Conservation (phyloP, 768 basidiomycete genomes). For the Infundibulicybe gibba region DNA sequence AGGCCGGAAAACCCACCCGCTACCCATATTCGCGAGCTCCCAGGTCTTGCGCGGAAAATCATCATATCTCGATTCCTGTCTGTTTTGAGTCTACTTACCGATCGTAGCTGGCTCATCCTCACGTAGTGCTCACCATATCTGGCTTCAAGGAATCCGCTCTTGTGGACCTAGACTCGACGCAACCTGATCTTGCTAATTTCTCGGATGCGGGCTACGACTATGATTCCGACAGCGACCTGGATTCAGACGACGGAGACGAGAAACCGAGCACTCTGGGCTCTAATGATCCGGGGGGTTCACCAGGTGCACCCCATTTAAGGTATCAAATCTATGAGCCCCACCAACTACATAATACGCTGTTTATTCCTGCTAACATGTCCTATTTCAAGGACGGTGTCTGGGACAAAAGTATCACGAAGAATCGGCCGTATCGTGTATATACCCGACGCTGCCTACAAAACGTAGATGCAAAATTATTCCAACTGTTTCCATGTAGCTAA, state of each 20-base stretch:
- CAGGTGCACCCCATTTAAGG: too few species aligned
- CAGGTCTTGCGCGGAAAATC: slow-evolving; percentile 12
- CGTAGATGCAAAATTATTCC: too few species aligned
- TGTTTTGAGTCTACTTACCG: not conserved
- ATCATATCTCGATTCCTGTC: slow-evolving; percentile 10
- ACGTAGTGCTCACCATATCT: slow-evolving; percentile 8
- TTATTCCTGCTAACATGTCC: too few species aligned
- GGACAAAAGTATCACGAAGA: slow-evolving; percentile 11
- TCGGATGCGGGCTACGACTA: slow-evolving; percentile 11
- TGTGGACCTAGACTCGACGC: not conserved
- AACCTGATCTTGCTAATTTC: not conserved
- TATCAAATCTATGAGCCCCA: too few species aligned
- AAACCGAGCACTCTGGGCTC: not conserved
- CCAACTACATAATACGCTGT: too few species aligned
- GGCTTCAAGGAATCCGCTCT: slow-evolving; percentile 5
- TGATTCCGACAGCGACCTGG: slow-evolving; percentile 17
- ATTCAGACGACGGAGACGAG: slow-evolving; percentile 1
- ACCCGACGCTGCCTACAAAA: not conserved
- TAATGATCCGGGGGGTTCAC: too few species aligned
- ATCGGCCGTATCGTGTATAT: slow-evolving; percentile 11
- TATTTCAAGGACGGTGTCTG: slow-evolving; percentile 1
- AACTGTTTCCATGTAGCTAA: too few species aligned
- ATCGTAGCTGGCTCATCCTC: not conserved
- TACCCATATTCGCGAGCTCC: slow-evolving; percentile 11
- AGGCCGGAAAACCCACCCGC: slow-evolving; percentile 4